Evolutionary conservation across 1,139 yeast genomes (phyloP).

Genomic region (Yamadazyma triangularis): DNA sequence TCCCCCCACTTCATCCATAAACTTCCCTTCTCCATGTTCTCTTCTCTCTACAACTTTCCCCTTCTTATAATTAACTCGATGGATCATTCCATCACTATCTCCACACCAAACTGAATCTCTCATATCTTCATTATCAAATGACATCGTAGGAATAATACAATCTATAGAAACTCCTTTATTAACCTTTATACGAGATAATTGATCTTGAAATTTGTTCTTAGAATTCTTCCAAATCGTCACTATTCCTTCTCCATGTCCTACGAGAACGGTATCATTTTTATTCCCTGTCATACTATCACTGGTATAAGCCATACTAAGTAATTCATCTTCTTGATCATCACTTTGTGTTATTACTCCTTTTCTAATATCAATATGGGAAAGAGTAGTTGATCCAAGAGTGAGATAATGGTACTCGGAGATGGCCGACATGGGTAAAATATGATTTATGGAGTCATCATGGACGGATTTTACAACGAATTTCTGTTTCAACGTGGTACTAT

Average conservation of each 20-base stretch:
- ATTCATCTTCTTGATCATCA: constrained; percentile 92
- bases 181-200: constrained; percentile 71
- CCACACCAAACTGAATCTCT: constrained; percentile 74
- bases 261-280: constrained; percentile 58
- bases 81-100: constrained; percentile 74
- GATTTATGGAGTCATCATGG: constrained; percentile 76
- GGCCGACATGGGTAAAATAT: constrained; percentile 62
- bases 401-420: constrained; percentile 78
- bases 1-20: constrained; percentile 59
- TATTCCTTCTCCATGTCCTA: constrained; percentile 90
- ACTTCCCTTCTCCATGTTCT: constrained; percentile 47
- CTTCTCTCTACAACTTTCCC: constrained; percentile 67
- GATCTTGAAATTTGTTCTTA: constrained; percentile 68
- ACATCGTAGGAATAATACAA: constrained; percentile 69
- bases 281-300: constrained; percentile 43
- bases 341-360: constrained; percentile 61
- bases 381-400: constrained; percentile 78
- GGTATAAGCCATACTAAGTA: constrained; percentile 68
- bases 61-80: constrained; percentile 58
- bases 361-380: constrained; percentile 75
- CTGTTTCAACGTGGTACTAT: constrained; percentile 45
- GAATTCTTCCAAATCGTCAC: constrained; percentile 83
- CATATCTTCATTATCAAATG: constrained; percentile 53
- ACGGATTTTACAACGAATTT: constrained; percentile 44
- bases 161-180: constrained; percentile 75